phyloP scores from a whole-genome alignment of 2,329 filamentous ascomycete genomes.

The Leptodontidium sp. region DNA sequence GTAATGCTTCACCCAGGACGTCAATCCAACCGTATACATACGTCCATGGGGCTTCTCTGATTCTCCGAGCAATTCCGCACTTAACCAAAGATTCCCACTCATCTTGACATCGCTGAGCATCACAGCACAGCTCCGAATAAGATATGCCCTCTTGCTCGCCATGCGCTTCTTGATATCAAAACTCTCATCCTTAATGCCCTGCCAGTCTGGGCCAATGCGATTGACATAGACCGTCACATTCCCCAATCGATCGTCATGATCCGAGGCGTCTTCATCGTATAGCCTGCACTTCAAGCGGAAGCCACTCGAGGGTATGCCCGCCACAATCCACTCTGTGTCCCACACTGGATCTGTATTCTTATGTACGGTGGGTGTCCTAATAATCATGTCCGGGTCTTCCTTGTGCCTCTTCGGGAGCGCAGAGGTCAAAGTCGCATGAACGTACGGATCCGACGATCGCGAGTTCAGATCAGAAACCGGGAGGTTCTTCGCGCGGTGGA shows the following conservation, averaged over 20 bases:
- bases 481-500: conserved; percentile 82
- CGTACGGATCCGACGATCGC: conserved; percentile 83
- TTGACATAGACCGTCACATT: conserved; percentile 78
- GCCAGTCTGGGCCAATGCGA: conserved; percentile 70
- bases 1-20: conserved; percentile 82
- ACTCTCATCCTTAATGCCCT: conserved; percentile 67
- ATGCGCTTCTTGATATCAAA: conserved; percentile 83
- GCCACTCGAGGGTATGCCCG: conserved; percentile 81
- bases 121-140: conserved; percentile 73
- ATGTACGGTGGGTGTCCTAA: conserved; percentile 80
- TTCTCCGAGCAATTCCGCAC: conserved; percentile 78
- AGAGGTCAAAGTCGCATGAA: conserved; percentile 75
- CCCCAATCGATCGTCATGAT: conserved; percentile 87
- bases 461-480: conserved; percentile 82
- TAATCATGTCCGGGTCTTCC: conserved; percentile 78
- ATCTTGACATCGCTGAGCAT: conserved; percentile 71
- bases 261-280: conserved; percentile 88
- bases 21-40: conserved; percentile 81
- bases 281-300: conserved; percentile 86
- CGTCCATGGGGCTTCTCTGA: conserved; percentile 74
- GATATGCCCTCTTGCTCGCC: conserved; percentile 86
- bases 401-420: conserved; percentile 79
- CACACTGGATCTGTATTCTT: conserved; percentile 78
- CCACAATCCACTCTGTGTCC: conserved; percentile 87
- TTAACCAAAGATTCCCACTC: conserved; percentile 75